Evolutionary conservation across 306 rosid genomes (phyloP), one percentile per base, ranked within the genome.

Genomic region (Malus orientalis): DNA sequence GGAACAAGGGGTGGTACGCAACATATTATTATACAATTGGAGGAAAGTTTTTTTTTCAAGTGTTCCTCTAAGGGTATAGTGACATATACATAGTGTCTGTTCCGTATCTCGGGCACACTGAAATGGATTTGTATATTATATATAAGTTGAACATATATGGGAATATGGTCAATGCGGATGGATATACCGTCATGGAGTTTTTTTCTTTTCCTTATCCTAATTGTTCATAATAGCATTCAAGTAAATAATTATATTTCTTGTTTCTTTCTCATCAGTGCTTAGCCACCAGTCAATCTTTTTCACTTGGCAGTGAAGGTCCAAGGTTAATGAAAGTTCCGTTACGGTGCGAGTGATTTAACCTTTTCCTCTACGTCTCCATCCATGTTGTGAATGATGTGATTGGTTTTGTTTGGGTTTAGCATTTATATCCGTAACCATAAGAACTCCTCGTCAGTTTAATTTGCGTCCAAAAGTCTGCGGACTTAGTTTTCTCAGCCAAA

Each of bases 401-500:
- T 64, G 13, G 22, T 14, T 30, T 15, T 30, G 57, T 44, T 61
- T 38, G 25, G 25, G 11, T 57, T n/a, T 32, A 14, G 69, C 71
- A 74, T 70, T 79, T 74, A 49, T 70, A 27, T 15, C 6, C 23
- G 30, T 29, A 15, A 55, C 78, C 61, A 15, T 42, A 38, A 18
- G 10, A 15, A 45, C 33, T 12, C 69, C 58, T 9, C 1, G 4
- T 65, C 78, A 4, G 18, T 38, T 58, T 3, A 77, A 59, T 70
- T 71, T 14, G 73, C 11, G 7, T 19, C 0, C 23, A 3, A 8
- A 2, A 29, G 68, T 3, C 68, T 16, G 68, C 23, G 3, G 23
- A 30, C 82, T 79, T 63, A 1, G 85, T 83, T 87, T 83, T 89
- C 87, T 85, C 84, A 82, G 89, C 79, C 87, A 54, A 77, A 23